Base-by-base conservation (phyloP, 768 basidiomycete genomes). In the Serpula lacrymans region DNA sequence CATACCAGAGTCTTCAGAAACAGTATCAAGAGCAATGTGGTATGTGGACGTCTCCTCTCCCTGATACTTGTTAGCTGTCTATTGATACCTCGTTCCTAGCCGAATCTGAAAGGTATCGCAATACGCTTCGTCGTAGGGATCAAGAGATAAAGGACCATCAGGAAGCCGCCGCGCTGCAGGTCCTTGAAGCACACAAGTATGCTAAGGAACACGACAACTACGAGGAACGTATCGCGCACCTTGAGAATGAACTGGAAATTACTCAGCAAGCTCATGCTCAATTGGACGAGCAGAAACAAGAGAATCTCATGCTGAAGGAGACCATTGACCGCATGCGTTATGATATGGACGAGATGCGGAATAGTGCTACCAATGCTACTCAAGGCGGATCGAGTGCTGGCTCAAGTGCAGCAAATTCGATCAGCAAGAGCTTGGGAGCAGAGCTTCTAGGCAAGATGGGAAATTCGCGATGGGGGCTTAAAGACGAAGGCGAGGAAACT, bases 271-370 rank as follows among this genome's bases (percentile, higher is more conserved):
- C 85, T 1, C 82, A 88, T 39, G 75, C 70, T 0, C 76, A 80
- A 44, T 74, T 96, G 26, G 90, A 94, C 44, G 84, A 87, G 51
- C 94, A 97, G 69, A 96, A 96, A 68, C 88, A 91, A 53, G 90
- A 94, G 70, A 97, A 96, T 54, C 58, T 95, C 49, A 64, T 90
- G 55, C 71, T 97, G 45, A 95, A 95, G 58, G 94, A 97, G 71
- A 96, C 93, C 2, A 97, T 97, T 50, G 93, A 96, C 58, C 77
- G 92, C 34, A 84, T 96, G 78, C 75, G 89, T 23, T 95, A 85
- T 49, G 94, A 97, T 53, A 80, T 97, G 74, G 93, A 97, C 51
- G 91, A 94, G 63, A 78, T 94, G 72, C 74, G 91, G 28, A 78
- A 67, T 38, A 65, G 60, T 34, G 66, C 69, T 5, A 58, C 64